These are phyloP conservation scores for Pseudonitzschia delicatissima DNA, from an alignment of 108 stramenopile genomes.

Conservation along the genomic window DNA sequence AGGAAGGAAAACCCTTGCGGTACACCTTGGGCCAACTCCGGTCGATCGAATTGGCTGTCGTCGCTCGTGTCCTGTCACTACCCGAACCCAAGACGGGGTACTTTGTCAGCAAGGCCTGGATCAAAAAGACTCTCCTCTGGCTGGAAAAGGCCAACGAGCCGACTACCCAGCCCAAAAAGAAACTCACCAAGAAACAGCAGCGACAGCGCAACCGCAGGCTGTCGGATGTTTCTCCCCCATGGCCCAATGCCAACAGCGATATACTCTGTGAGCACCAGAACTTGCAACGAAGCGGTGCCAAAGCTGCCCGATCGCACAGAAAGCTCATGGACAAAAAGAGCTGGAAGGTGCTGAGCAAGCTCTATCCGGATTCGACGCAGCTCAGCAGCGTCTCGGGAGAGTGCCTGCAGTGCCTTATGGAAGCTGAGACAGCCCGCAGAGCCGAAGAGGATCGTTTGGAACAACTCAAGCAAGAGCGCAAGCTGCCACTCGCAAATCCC, in stretches of 20 bases:
- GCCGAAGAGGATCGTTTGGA: slow-evolving; percentile 52
- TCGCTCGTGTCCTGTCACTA: slow-evolving; percentile 73
- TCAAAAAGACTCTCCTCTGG: slow-evolving; percentile 81
- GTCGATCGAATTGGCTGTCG: slow-evolving; percentile 87
- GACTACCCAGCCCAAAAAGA: slow-evolving; percentile 52
- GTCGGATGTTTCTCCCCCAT: slow-evolving; percentile 75
- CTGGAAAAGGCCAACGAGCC: slow-evolving; percentile 71
- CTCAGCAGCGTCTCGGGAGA: slow-evolving; percentile 49
- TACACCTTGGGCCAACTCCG: slow-evolving; percentile 75
- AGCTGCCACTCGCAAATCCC: slow-evolving; percentile 62
- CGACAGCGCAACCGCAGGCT: slow-evolving; percentile 64
- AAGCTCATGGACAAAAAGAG: slow-evolving; percentile 79
- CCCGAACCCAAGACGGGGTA: slow-evolving; percentile 80
- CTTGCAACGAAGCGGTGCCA: slow-evolving; percentile 47
- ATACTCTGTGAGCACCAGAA: slow-evolving; percentile 55
- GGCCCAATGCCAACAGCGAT: slow-evolving; percentile 81
- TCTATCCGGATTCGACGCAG: slow-evolving; percentile 77
- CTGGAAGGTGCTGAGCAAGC: slow-evolving; percentile 79
- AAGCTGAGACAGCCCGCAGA: slow-evolving; percentile 61
- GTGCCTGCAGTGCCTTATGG: slow-evolving; percentile 74
- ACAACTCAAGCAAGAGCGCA: slow-evolving; percentile 54
- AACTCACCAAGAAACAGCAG: slow-evolving; percentile 76
- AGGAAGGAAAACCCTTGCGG: not conserved
- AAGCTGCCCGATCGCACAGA: slow-evolving; percentile 70
- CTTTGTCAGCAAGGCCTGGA: slow-evolving; percentile 84